Conservation (phyloP, 2,329 filamentous ascomycete species). For the Rutstroemia sydowiana region DNA sequence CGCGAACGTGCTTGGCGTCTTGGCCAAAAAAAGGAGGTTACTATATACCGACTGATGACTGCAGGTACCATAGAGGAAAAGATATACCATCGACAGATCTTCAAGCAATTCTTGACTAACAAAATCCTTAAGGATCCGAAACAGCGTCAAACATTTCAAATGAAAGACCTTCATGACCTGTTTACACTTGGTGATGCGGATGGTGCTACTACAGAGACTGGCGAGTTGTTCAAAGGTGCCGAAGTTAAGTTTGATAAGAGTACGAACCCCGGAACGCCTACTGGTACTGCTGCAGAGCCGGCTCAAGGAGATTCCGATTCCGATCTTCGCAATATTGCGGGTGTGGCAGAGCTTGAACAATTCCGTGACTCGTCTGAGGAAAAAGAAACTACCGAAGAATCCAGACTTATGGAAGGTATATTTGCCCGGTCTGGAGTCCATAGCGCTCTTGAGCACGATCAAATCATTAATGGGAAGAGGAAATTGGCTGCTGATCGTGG, state of each 20-base stretch:
- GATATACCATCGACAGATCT: slow-evolving; percentile 97
- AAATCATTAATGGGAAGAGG: slow-evolving; percentile 73
- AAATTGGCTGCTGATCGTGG: slow-evolving; percentile 66
- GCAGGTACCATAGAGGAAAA: slow-evolving; percentile 98
- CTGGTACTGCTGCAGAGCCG: neutral
- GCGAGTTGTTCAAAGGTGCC: slow-evolving; percentile 78
- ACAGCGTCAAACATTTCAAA: slow-evolving; percentile 82
- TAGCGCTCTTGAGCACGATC: slow-evolving; percentile 87
- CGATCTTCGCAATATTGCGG: slow-evolving; percentile 46
- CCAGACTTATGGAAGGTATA: slow-evolving; percentile 79
- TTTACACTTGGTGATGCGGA: slow-evolving; percentile 69
- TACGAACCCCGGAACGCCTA: slow-evolving; percentile 22
- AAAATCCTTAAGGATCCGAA: slow-evolving; percentile 94
- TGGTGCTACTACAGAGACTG: slow-evolving; percentile 72
- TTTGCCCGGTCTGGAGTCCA: slow-evolving; percentile 82
- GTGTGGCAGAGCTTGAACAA: slow-evolving; percentile 58
- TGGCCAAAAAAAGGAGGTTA: slow-evolving; percentile 90
- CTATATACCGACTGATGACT: slow-evolving; percentile 96
- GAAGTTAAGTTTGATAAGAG: slow-evolving; percentile 58
- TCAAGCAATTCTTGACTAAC: slow-evolving; percentile 96
- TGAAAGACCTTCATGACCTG: slow-evolving; percentile 84
- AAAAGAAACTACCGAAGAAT: slow-evolving; percentile 47
- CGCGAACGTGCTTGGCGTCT: slow-evolving; percentile 92
- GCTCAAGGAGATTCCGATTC: slow-evolving; percentile 30
- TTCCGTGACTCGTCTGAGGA: slow-evolving; percentile 44